phyloP scores from a whole-genome alignment of 2,329 filamentous ascomycete species.

The Proliferodiscus dingleyae region DNA sequence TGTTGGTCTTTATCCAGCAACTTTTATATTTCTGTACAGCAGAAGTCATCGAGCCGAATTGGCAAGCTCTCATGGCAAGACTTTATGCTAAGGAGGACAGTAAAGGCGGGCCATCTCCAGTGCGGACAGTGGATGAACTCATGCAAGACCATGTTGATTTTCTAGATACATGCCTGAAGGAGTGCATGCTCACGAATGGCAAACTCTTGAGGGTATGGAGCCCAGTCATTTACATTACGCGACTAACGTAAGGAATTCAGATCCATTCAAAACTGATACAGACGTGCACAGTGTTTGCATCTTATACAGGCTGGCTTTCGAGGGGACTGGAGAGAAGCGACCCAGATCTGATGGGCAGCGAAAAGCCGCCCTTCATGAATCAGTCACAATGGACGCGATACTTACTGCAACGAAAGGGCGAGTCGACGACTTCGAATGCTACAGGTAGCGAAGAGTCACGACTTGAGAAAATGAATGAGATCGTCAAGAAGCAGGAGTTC shows the following conservation, averaged over 20 bases:
- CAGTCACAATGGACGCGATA: slow-evolving; percentile 56
- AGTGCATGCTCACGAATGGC: slow-evolving; percentile 97
- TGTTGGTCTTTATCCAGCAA: slow-evolving; percentile 97
- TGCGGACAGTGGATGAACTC: slow-evolving; percentile 85
- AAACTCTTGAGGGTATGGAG: slow-evolving; percentile 75
- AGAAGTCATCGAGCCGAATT: slow-evolving; percentile 97
- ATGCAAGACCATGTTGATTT: slow-evolving; percentile 99
- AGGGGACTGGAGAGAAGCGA: slow-evolving; percentile 81
- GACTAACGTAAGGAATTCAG: slow-evolving; percentile 82
- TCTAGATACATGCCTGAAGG: slow-evolving; percentile 93
- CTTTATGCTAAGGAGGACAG: slow-evolving; percentile 58
- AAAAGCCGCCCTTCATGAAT: slow-evolving; percentile 55
- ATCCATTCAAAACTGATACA: slow-evolving; percentile 97
- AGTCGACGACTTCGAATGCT: slow-evolving; percentile 20
- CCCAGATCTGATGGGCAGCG: slow-evolving; percentile 61
- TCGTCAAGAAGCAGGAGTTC: slow-evolving; percentile 84
- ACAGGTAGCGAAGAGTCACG: slow-evolving; percentile 20
- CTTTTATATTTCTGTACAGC: slow-evolving; percentile 94
- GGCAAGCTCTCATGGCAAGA: slow-evolving; percentile 87
- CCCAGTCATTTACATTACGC: slow-evolving; percentile 1
- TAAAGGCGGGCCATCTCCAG: slow-evolving; percentile 34
- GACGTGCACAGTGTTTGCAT: slow-evolving; percentile 89
- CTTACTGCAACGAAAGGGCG: slow-evolving; percentile 41
- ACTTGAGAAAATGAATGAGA: slow-evolving; percentile 61
- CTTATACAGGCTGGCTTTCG: slow-evolving; percentile 81